Evolutionary conservation across 179 eudicot species (phyloP).

Genomic region (Silene noctiflora): DNA sequence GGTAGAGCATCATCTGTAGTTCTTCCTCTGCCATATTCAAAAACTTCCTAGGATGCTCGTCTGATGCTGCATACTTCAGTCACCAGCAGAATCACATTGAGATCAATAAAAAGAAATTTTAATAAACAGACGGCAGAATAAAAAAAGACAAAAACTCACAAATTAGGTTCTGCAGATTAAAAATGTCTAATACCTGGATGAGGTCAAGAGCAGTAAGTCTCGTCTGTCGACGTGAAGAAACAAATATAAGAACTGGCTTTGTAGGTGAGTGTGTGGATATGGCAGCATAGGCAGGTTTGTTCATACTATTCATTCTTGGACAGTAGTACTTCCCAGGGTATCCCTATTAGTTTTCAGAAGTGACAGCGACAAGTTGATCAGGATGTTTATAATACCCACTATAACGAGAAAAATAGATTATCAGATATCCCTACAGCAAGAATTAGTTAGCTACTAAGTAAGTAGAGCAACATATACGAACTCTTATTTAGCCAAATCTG

Average conservation of each 20-base stretch:
- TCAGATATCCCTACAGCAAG: too few species aligned
- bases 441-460: too few species aligned
- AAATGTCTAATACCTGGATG: conserved; percentile 61
- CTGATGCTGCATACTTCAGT: conserved; percentile 86
- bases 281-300: conserved; percentile 97
- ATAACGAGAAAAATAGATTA: too few species aligned
- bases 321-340: conserved; percentile 98
- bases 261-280: conserved; percentile 94
- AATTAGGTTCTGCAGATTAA: not conserved
- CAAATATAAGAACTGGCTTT: conserved; percentile 95
- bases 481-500: too few species aligned
- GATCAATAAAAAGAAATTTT: not conserved
- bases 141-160: not conserved
- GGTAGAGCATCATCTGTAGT: conserved; percentile 88
- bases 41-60: conserved; percentile 85
- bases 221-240: conserved; percentile 96
- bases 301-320: conserved; percentile 99
- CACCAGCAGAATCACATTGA: not conserved
- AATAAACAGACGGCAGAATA: not conserved
- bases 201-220: conserved; percentile 98
- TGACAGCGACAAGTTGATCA: conserved; percentile 6
- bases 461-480: too few species aligned
- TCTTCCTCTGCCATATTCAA: conserved; percentile 70
- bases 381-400: too few species aligned
- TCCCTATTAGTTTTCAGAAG: conserved; percentile 46